Base-by-base conservation (phyloP, 2,329 filamentous ascomycete genomes). In the Elsinoe fawcettii region DNA sequence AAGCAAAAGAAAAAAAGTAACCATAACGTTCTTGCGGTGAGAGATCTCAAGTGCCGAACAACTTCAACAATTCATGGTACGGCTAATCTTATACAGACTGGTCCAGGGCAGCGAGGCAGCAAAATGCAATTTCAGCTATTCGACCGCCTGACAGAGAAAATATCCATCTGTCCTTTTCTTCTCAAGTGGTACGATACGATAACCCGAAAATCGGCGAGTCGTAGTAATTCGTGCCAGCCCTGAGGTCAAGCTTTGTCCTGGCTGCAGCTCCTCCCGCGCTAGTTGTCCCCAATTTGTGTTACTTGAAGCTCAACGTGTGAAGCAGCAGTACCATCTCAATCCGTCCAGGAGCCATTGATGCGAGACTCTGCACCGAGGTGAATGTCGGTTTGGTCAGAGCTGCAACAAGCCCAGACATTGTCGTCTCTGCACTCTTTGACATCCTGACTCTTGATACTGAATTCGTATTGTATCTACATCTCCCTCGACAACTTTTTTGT, bases 31-130 rank as follows among this genome's bases (percentile, higher is more conserved):
- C 14, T 32, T 51, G 27, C 46, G 46, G n/a, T 51, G 25, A 25
- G 32, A 11, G 32, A 14, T 36, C n/a, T n/a, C 25, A 39, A 39
- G 49, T 53, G 49, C 34, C 30, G 30, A 53, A 18, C 49, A 53
- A 32, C 49, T 53, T 53, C 30, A 53, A n/a, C 41, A 25, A 53
- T 36, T 37, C 20, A 39, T 53, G 49, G 49, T 53, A 53, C 49
- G 49, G 34, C 30, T 22, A 53, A 37, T 36, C 30, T 53, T 53
- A 23, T 36, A 27, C 32, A 2, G 20, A 34, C 25, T 39, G 49
- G 49, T 53, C 32, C 49, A 53, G 49, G 49, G 41, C 41, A 46
- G 18, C 12, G 6, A 46, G 20, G 23, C 41, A 46, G 41, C 22
- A 46, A 22, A 46, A 46, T 46, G 41, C 34, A 53, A 51, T 51